A percentile compares a stretch with the other conserved stretches of the same genome.
These are phyloP conservation scores for Termitomyces sp. DNA, from an alignment of 768 basidiomycete genomes.

Conservation along the genomic window DNA sequence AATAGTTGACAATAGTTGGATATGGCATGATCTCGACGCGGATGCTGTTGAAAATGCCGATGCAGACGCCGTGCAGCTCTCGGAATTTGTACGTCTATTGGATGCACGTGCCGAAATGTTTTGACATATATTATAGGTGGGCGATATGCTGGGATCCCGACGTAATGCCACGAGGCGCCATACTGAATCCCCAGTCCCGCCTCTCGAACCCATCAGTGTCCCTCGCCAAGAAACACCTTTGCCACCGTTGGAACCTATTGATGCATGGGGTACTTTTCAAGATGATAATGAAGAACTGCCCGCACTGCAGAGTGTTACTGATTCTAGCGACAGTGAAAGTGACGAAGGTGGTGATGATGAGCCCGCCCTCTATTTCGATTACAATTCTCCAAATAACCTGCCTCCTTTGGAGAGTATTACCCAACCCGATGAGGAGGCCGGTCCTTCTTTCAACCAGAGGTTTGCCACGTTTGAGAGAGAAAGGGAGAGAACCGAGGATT, in stretches of 20 bases:
- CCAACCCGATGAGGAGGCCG: background rate
- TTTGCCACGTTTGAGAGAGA: constrained; percentile 11
- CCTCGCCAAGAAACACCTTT: constrained; percentile 3
- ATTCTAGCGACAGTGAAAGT: constrained; percentile 26
- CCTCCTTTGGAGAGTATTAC: background rate
- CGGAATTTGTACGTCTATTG: constrained; percentile 24
- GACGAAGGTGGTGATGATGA: constrained; percentile 14
- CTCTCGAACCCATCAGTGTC: constrained; percentile 6
- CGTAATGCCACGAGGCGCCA: constrained; percentile 6
- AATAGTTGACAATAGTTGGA: constrained; percentile 8
- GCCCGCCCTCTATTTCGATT: background rate
- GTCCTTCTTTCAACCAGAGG: background rate
- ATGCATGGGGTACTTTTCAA: background rate
- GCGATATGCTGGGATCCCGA: constrained; percentile 25
- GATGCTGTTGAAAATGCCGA: constrained; percentile 14
- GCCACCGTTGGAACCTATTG: constrained; percentile 2
- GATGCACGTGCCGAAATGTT: background rate
- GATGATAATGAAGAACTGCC: constrained; percentile 29
- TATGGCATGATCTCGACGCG: constrained; percentile 13
- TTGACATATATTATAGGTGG: constrained; percentile 19
- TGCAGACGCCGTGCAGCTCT: constrained; percentile 20
- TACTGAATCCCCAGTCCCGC: constrained; percentile 3
- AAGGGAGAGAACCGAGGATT: background rate
- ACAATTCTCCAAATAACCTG: background rate
- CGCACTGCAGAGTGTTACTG: constrained; percentile 27